Evolutionary conservation across 225 moss, liverwort and hornwort genomes (phyloP), one percentile per base, ranked within the genome.

Genomic region (Physcomitrium patens): DNA sequence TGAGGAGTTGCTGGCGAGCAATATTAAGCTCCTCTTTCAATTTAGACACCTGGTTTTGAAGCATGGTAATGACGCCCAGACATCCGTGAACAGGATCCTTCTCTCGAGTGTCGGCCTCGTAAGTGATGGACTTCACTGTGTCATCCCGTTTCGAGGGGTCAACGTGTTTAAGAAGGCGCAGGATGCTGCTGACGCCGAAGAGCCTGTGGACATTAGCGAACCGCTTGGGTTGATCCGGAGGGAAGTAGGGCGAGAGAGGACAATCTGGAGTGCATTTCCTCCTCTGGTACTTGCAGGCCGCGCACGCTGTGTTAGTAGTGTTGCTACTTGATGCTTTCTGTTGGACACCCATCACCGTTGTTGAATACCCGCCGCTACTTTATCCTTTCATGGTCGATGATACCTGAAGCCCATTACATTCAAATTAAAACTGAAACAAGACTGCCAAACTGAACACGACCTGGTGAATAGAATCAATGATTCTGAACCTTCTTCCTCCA

Each of bases 231-330:
- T 82, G 78, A 37, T 82, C 78, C 3, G 82, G 72, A 13, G 82
- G 73, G 8, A 82, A 82, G 64, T 73, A 82, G 11, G 68, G 82
- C 5, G 82, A 71, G 52, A 82, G 73, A 18, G 77, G 73, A 58
- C 82, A 82, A 37, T 82, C 77, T 6, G 78, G 19, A 9, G 82
- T 67, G 77, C 82, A 82, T 55, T 82, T 82, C 19, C 82, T 24
- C 15, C 82, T 56, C 14, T 77, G 66, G 20, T 72, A 72, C 43
- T 77, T 77, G 67, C 82, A 82, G 4, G 76, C 74, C 55, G 80
- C 71, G 55, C 84, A 81, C 24, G 77, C 69, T 14, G 81, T 55
- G 27, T 67, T 46, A 20, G 20, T 71, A 37, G 27, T 73, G 63
- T 10, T 61, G 64, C 69, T 50, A 42, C 53, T 50, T 54, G 69